Base-by-base conservation (phyloP, 2,329 filamentous ascomycete species). In the Aspergillus transmontanensis region DNA sequence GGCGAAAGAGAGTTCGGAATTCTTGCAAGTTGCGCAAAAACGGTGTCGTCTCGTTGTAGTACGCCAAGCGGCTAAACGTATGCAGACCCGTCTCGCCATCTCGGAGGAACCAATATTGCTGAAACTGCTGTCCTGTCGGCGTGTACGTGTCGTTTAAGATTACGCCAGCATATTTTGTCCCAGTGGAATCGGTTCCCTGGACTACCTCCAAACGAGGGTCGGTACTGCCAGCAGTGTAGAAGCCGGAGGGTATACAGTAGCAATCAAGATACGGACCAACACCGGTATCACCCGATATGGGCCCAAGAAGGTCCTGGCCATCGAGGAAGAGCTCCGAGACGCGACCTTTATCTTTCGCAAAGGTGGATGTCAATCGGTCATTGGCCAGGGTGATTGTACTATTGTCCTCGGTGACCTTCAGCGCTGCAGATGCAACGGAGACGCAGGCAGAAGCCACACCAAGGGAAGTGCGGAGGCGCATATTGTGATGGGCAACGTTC, bases 41-140 rank as follows among this genome's bases (percentile, higher is more conserved):
- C 0, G 86, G 86, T 1, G 77, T 83, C 0, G 82, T 83, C 62
- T 83, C 80, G 70, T 88, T 89, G 72, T 86, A 78, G 67, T 90
- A 90, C 0, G 82, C 80, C 11, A 88, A 73, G n/a, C 86, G 82
- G 62, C 82, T 85, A 73, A 89, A 89, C 0, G 82, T 84, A 69
- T 89, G 87, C 41, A 89, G 72, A 0, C 87, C 87, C 0, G 87
- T 89, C 72, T 90, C 87, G 1, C 84, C 84, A 51, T 88, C 86
- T 12, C 85, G 79, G 3, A 89, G 75, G 67, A 89, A 89, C 85
- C 86, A 89, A 72, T 89, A 89, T 69, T 89, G 87, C 68, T 89
- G 83, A 19, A 90, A 77, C 6, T 84, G 69, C 69, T 89, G 86
- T 2, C 86, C 86, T 0, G 86, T 88, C 0, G 81, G 77, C 0